phyloP scores from a whole-genome alignment of 176 grass and related monocot genomes.

The Triticum monococcum region DNA sequence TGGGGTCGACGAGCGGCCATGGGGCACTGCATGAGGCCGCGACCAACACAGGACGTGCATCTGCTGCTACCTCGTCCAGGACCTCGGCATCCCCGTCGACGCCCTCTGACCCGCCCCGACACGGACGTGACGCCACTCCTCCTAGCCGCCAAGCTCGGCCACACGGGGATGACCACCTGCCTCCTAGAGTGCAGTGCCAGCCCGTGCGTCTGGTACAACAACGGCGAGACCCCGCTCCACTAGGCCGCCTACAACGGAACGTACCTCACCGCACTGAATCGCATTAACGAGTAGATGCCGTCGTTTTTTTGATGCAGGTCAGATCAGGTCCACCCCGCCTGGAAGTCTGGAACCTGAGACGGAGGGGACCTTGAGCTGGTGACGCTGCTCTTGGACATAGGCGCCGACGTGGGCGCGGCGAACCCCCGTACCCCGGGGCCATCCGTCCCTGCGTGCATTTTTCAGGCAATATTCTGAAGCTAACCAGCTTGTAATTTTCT shows the following conservation, averaged over 20 bases:
- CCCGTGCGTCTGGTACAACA: not conserved
- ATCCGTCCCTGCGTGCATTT: no score
- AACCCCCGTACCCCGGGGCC: not conserved
- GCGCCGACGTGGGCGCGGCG: not conserved
- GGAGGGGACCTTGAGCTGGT: not conserved
- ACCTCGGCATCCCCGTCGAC: no score
- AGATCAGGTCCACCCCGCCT: no score
- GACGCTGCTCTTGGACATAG: conserved; percentile 6
- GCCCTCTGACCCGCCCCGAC: not conserved
- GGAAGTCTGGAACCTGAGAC: no score
- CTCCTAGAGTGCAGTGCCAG: conserved; percentile 18
- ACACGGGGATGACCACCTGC: not conserved
- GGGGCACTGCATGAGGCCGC: no score
- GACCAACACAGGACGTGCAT: no score
- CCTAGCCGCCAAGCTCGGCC: not conserved
- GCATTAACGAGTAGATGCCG: not conserved
- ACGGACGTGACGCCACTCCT: not conserved
- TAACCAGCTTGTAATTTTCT: no score
- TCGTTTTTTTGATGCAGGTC: not conserved
- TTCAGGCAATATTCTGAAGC: no score
- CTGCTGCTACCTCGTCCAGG: no score
- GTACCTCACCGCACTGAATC: not conserved
- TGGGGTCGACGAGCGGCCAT: no score
- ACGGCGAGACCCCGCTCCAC: conserved; percentile 21
- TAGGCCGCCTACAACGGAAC: conserved; percentile 17